Conservation (phyloP, 2,329 filamentous ascomycete genomes). For the Diaporthe citriasiana region DNA sequence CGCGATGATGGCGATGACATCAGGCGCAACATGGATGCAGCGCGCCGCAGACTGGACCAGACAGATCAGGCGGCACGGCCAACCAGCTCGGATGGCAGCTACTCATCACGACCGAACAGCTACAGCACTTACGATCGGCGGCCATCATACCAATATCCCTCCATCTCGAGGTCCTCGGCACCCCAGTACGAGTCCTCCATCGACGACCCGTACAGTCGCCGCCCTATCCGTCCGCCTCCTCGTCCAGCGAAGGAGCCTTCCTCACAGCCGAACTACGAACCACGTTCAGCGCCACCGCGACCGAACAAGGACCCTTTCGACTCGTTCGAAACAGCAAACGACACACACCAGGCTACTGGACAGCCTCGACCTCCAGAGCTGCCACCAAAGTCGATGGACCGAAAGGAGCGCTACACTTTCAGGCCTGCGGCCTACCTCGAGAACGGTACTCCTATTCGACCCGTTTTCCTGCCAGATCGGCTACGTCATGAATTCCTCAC, state of each 20-base stretch:
- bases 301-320: slow-evolving; percentile 55
- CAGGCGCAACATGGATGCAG: slow-evolving; percentile 66
- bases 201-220: slow-evolving; percentile 19
- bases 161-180: slow-evolving; percentile 66
- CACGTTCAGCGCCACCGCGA: slow-evolving; percentile 47
- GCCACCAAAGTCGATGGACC: slow-evolving; percentile 54
- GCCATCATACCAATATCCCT: slow-evolving; percentile 67
- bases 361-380: slow-evolving; percentile 30
- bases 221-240: slow-evolving; percentile 37
- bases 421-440: slow-evolving; percentile 90
- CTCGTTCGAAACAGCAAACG: slow-evolving; percentile 16
- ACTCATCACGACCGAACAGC: slow-evolving; percentile 10
- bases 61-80: slow-evolving; percentile 47
- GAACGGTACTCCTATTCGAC: slow-evolving; percentile 87
- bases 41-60: slow-evolving; percentile 62
- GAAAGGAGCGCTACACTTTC: slow-evolving; percentile 79
- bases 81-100: slow-evolving; percentile 21
- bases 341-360: slow-evolving; percentile 23
- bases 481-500: slow-evolving; percentile 82
- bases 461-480: slow-evolving; percentile 85
- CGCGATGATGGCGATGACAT: slow-evolving; percentile 60
- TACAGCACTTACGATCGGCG: slow-evolving; percentile 32
- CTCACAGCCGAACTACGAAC: slow-evolving; percentile 46
- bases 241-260: slow-evolving; percentile 50
- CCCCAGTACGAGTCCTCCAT: slow-evolving; percentile 57